Percentiles rank a stretch among this genome's conserved stretches.
Conservation (phyloP, 345 rosid genomes). For the Nasturtium officinale region DNA sequence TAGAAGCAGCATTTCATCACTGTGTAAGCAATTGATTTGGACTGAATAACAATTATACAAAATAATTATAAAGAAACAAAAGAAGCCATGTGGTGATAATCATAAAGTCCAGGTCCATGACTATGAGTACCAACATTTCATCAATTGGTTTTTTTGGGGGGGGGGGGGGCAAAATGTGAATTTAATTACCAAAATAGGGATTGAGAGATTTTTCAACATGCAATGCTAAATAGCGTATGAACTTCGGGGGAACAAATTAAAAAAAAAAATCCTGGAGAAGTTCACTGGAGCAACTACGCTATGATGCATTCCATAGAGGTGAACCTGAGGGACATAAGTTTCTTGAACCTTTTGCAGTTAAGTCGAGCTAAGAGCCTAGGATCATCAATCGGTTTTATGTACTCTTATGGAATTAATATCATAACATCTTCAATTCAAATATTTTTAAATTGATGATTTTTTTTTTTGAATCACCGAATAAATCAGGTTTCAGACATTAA, state of each 20-base stretch:
- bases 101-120: slow-evolving; percentile 2
- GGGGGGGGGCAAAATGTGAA: background rate
- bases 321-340: too few relatives aligned
- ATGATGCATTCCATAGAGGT: too few relatives aligned
- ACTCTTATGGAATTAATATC: background rate
- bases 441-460: too few relatives aligned
- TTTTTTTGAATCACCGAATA: background rate
- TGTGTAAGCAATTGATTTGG: background rate
- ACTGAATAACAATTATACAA: background rate
- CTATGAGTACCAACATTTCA: background rate
- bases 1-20: background rate
- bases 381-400: background rate
- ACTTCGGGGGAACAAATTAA: too few relatives aligned
- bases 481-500: background rate
- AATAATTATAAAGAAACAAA: too few relatives aligned
- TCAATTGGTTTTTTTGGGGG: background rate
- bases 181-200: background rate
- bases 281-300: too few relatives aligned
- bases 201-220: too few relatives aligned
- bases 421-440: background rate
- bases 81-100: background rate
- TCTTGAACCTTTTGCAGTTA: too few relatives aligned
- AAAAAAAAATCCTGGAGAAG: too few relatives aligned
- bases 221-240: too few relatives aligned
- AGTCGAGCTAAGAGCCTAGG: too few relatives aligned